Evolutionary conservation across 768 basidiomycete species (phyloP), one percentile per base, ranked within the genome.

Genomic region (Chiua virens): DNA sequence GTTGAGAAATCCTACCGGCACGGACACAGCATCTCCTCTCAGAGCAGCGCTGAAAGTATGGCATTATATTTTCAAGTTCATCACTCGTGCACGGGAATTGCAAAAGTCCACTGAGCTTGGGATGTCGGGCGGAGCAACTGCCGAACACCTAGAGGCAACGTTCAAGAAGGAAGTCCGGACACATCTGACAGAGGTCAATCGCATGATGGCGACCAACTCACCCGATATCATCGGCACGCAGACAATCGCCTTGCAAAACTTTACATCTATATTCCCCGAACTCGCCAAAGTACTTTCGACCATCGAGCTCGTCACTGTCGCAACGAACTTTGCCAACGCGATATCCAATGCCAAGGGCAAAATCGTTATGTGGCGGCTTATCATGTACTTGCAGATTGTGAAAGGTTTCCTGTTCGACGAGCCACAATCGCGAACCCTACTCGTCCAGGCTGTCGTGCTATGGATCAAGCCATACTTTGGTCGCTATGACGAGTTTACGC

Each of bases 391-490:
- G 34, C 93, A 96, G 61, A 83, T 98, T 52, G 90, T 93, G 22
- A 89, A 90, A 61, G 85, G 89, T 20, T 89, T 90, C 69, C 69
- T 95, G 43, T 96, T 98, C 64, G 90, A 94, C 61, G 83, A 87
- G 52, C 72, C 87, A 1, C 79, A 89, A 47, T 86, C 89, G 14
- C 83, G 96, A 25, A 78, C 86, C 1, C 71, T 89, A 6, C 75
- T 98, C 3, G 85, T 96, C 8, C 94, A 97, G 56, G 83, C 87
- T 18, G 83, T 98, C 23, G 85, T 94, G 10, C 81, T 87, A 20
- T 98, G 95, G 94, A 87, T 98, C 58, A 96, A 94, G 65, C 92
- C 95, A 2, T 86, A 95, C 67, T 91, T 98, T 61, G 95, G 95
- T 22, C 82, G 82, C 25, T 98, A 87, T 63, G 93, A 98, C 56